A percentile compares a stretch with the other conserved stretches of the same genome.
Conservation (phyloP, 2,329 filamentous ascomycete genomes). For the Ascochyta lentis region DNA sequence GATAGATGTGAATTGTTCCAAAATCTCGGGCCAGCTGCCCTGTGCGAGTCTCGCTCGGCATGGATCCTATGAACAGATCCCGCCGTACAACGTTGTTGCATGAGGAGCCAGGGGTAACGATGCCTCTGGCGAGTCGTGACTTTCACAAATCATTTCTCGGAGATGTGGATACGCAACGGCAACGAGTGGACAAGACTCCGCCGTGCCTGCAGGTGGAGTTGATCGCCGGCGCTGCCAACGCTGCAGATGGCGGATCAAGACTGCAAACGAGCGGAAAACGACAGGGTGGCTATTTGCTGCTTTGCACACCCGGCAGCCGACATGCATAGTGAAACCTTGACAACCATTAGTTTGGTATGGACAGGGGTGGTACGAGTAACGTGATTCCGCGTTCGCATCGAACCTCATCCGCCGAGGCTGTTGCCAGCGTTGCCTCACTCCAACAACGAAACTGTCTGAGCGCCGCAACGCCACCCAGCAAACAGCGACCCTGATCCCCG, state of each 20-base stretch:
- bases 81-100: constrained; percentile 17
- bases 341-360: constrained; percentile 11
- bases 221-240: constrained; percentile 15
- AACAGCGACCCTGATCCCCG: constrained; percentile 11
- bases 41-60: constrained; percentile 10
- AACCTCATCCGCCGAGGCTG: constrained; percentile 12
- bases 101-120: constrained; percentile 10
- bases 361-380: constrained; percentile 12
- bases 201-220: constrained; percentile 15
- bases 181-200: constrained; percentile 14
- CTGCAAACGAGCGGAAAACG: constrained; percentile 12
- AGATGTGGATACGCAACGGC: constrained; percentile 15
- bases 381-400: constrained; percentile 10
- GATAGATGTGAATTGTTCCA: constrained; percentile 15
- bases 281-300: constrained; percentile 13
- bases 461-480: constrained; percentile 4
- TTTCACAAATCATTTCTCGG: constrained; percentile 14
- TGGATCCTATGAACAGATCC: constrained; percentile 12
- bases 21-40: constrained; percentile 17
- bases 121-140: constrained; percentile 8
- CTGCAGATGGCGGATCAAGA: constrained; percentile 18
- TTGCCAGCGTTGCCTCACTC: constrained; percentile 14
- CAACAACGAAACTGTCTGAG: constrained; percentile 15
- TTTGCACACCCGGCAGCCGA: constrained; percentile 9
- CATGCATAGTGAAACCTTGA: constrained; percentile 15